Base-by-base conservation (phyloP, 2,329 filamentous ascomycete species). In the Pseudocercospora crystallina region DNA sequence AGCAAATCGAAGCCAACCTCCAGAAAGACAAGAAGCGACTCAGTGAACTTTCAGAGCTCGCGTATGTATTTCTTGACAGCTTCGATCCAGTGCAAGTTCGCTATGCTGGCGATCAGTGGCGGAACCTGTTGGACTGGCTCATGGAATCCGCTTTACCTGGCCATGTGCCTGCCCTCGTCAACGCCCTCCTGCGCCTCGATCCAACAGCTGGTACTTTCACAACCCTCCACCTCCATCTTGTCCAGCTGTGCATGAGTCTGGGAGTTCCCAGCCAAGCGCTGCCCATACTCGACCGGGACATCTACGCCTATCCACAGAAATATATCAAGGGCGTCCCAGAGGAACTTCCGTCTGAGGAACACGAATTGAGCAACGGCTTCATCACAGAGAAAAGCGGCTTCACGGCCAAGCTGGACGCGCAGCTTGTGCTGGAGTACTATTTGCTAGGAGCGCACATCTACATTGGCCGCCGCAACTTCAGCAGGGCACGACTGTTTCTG, bases 181-280 rank as follows among this genome's bases (percentile, higher is more conserved):
- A 70, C 61, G 84, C 83, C 3, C 77, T 91, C 56, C 70, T 84
- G 10, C 80, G 80, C 47, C 73, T 91, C 49, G 86, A 91, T 58
- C 84, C 86, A 1, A 78, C 78, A 10, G 82, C 80, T 26, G 80
- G 80, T 43, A 80, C 86, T 44, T 82, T 90, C 59, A 90, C 86
- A 4, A 79, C 79, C 4, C 76, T 76, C 26, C 86, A 90, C 60
- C 67, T 85, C 33, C 63, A 71, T 11, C 73, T 89, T 30, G 75
- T 79, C 29, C 80, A 76, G 36, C 66, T 84, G 9, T 85, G 86
- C 38, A 61, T 80, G 42, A 73, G 79, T 45, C 76, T 78, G 30
- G 71, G 80, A 58, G 71, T 71, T 34, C 79, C 82, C 50, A 73
- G 76, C 11, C 75, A 78, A 17, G 82, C 80, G 2, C 71, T 86